Evolutionary conservation across 2,329 filamentous ascomycete genomes (phyloP).

Genomic region (Neospermospora avenae): DNA sequence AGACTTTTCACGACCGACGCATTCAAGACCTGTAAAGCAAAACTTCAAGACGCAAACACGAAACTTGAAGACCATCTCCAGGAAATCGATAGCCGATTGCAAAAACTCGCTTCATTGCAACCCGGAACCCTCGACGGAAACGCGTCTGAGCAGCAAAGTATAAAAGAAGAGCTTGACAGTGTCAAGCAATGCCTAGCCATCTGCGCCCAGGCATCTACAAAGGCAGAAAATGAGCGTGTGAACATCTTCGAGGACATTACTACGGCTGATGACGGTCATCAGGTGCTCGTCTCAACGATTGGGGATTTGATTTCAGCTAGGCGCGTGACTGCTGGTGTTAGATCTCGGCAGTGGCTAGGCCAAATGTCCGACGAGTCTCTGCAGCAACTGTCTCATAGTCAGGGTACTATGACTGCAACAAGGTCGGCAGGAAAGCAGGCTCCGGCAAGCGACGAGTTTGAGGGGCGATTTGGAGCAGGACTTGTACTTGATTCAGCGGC

Average conservation of each 20-base stretch:
- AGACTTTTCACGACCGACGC: slow-evolving; percentile 18
- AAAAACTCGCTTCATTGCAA: slow-evolving; percentile 10
- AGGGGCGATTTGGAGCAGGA: slow-evolving; percentile 13
- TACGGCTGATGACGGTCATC: slow-evolving; percentile 31
- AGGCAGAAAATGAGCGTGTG: slow-evolving; percentile 28
- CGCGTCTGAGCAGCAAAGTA: slow-evolving; percentile 17
- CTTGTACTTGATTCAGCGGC: slow-evolving; percentile 6
- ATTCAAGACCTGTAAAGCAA: slow-evolving; percentile 24
- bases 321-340: slow-evolving; percentile 28
- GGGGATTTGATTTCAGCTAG: slow-evolving; percentile 36
- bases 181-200: slow-evolving; percentile 32
- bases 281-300: slow-evolving; percentile 35
- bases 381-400: slow-evolving; percentile 26
- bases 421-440: slow-evolving; percentile 3
- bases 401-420: not conserved
- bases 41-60: slow-evolving; percentile 24
- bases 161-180: slow-evolving; percentile 33
- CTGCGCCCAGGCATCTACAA: slow-evolving; percentile 30
- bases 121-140: slow-evolving; percentile 16
- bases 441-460: slow-evolving; percentile 8
- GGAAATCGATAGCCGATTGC: slow-evolving; percentile 26
- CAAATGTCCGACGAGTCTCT: slow-evolving; percentile 35
- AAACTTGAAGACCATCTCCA: slow-evolving; percentile 27
- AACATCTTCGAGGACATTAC: slow-evolving; percentile 35
- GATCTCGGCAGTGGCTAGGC: slow-evolving; percentile 24